phyloP scores from a whole-genome alignment of 495 filamentous ascomycete genomes.

The Penicillium malachiteum region DNA sequence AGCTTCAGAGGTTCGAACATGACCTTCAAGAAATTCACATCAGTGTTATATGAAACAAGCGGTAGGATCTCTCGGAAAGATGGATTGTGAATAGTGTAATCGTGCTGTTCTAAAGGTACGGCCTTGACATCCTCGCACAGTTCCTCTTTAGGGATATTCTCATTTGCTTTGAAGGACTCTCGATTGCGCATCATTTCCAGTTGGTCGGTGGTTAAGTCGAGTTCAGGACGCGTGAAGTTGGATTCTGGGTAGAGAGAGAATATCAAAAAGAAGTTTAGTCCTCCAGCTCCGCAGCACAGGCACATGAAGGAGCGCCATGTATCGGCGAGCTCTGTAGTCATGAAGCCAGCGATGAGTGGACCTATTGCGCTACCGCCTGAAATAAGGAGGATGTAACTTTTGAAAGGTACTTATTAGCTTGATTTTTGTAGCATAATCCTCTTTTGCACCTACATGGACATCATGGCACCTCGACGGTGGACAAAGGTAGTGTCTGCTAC shows the following conservation, averaged over 20 bases:
- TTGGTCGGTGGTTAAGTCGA: neutral
- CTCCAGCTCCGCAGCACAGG: neutral
- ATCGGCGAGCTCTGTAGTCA: neutral
- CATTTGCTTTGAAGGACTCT: too few species aligned
- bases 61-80: too few species aligned
- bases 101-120: too few species aligned
- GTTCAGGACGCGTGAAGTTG: slow-evolving; percentile 2
- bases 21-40: neutral
- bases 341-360: slow-evolving; percentile 7
- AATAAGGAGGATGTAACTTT: slow-evolving; percentile 3
- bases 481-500: slow-evolving; percentile 3
- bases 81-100: too few species aligned
- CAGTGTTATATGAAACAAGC: too few species aligned
- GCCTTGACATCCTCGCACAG: too few species aligned
- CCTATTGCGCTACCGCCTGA: slow-evolving; percentile 4
- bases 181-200: neutral
- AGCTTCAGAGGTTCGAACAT: slow-evolving; percentile 2
- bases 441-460: slow-evolving; percentile 1
- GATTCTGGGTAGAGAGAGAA: slow-evolving; percentile 4
- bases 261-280: neutral
- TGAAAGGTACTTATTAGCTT: too few species aligned
- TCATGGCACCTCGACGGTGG: slow-evolving; percentile 3
- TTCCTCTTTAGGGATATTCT: too few species aligned
- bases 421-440: neutral
- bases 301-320: slow-evolving; percentile 4